Conservation (phyloP, 1,284 basidiomycete species). For the Schizophyllum amplum region DNA sequence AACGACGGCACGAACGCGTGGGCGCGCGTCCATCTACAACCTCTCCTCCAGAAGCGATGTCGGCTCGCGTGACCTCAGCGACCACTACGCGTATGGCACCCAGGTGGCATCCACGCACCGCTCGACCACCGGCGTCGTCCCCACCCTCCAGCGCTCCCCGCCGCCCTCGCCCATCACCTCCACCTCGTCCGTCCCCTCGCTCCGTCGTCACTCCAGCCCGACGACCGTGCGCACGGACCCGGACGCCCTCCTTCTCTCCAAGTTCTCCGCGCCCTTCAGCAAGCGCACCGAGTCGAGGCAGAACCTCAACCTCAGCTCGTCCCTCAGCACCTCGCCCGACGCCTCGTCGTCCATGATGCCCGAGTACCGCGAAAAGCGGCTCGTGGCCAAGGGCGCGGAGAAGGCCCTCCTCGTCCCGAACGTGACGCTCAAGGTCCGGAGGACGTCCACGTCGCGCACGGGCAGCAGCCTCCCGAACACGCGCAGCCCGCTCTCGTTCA, state of each 20-base stretch:
- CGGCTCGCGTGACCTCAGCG: constrained; percentile 15
- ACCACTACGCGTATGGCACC: constrained; percentile 30
- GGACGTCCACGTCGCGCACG: constrained; percentile 28
- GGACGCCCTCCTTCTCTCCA: constrained; percentile 14
- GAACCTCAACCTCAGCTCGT: constrained; percentile 14
- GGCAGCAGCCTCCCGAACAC: constrained; percentile 3
- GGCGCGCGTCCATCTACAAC: constrained; percentile 51
- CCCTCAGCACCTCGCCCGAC: constrained; percentile 18
- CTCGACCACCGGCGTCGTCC: constrained; percentile 34
- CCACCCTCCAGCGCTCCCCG: constrained; percentile 29
- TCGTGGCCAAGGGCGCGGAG: constrained; percentile 49
- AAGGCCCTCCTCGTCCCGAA: constrained; percentile 61
- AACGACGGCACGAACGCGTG: constrained; percentile 58
- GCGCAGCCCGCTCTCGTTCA: constrained; percentile 8
- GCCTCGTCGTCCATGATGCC: constrained; percentile 14
- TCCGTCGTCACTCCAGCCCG: constrained; percentile 3
- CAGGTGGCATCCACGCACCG: constrained; percentile 43
- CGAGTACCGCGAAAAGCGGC: constrained; percentile 34
- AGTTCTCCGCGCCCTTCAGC: constrained; percentile 20
- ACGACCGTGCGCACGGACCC: constrained; percentile 1
- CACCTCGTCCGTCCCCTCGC: constrained; percentile 3
- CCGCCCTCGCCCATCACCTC: constrained; percentile 22
- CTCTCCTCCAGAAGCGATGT: constrained; percentile 18
- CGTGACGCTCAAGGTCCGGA: constrained; percentile 43
- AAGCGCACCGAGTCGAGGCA: constrained; percentile 19